Percentiles rank a stretch among this genome's conserved stretches.
phyloP scores from a whole-genome alignment of 345 rosid species.

The Punica granatum region DNA sequence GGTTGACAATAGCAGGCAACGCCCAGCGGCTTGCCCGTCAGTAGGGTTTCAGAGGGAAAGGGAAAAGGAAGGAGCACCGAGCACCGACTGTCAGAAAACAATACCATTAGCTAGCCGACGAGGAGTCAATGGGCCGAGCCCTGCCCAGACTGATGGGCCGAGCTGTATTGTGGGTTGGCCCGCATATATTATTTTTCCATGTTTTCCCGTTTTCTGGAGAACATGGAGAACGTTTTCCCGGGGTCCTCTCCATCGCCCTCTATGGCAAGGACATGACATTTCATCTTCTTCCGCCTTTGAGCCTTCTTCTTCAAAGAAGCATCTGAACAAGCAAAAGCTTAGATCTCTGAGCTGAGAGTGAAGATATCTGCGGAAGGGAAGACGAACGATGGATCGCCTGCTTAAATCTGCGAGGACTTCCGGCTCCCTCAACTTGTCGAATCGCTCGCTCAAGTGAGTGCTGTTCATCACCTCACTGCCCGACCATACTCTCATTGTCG shows the following conservation, averaged over 20 bases:
- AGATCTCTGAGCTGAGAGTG: slow-evolving; percentile 1
- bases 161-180: too few species aligned
- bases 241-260: not conserved
- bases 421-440: slow-evolving; percentile 89
- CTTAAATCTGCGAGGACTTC: slow-evolving; percentile 78
- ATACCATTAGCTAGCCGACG: not conserved
- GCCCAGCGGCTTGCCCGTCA: not conserved
- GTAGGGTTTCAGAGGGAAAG: not conserved
- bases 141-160: not conserved
- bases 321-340: slow-evolving; percentile 2
- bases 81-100: not conserved
- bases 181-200: not conserved
- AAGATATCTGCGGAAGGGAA: slow-evolving; percentile 12
- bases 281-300: not conserved
- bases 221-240: not conserved
- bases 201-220: not conserved
- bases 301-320: not conserved
- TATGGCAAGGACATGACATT: not conserved
- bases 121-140: not conserved
- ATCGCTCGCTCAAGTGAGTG: slow-evolving; percentile 74
- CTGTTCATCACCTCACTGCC: not conserved
- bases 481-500: not conserved
- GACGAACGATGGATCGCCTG: slow-evolving; percentile 58
- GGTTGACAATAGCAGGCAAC: not conserved
- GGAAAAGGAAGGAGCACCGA: too few species aligned